Evolutionary conservation across 2,329 filamentous ascomycete species (phyloP).

Genomic region (Emergomyces pasteurianus): DNA sequence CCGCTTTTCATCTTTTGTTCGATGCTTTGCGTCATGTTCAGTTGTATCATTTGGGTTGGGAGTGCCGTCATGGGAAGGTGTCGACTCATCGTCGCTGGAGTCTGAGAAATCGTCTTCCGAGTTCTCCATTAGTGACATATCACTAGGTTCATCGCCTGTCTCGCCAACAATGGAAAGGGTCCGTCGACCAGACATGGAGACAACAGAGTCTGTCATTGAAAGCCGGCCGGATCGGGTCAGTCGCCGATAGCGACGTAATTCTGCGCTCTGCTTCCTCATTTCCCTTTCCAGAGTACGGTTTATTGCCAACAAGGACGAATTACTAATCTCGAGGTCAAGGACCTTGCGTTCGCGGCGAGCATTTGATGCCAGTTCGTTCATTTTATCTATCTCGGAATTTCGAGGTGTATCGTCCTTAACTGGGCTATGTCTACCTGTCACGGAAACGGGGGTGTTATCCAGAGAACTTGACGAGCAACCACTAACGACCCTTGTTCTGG

Average conservation of each 20-base stretch:
- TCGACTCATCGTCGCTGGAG: slow-evolving; percentile 26
- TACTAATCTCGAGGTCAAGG: slow-evolving; percentile 90
- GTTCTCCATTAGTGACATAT: slow-evolving; percentile 17
- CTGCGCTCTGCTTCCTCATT: slow-evolving; percentile 78
- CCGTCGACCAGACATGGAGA: slow-evolving; percentile 35
- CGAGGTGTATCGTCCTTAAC: slow-evolving; percentile 6
- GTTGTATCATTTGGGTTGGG: slow-evolving; percentile 23
- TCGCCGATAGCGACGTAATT: slow-evolving; percentile 75
- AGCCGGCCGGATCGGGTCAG: slow-evolving; percentile 70
- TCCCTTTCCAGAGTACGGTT: slow-evolving; percentile 87
- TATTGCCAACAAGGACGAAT: slow-evolving; percentile 87
- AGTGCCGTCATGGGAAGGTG: slow-evolving; percentile 26
- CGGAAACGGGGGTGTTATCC: slow-evolving; percentile 5
- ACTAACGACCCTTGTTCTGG: slow-evolving; percentile 2
- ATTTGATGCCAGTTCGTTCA: slow-evolving; percentile 71
- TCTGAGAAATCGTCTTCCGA: slow-evolving; percentile 29
- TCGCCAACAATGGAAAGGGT: slow-evolving; percentile 37
- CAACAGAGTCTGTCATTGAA: slow-evolving; percentile 41
- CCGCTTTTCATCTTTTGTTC: slow-evolving; percentile 67
- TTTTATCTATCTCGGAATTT: slow-evolving; percentile 12
- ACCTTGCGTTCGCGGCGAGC: slow-evolving; percentile 89
- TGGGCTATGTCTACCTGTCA: slow-evolving; percentile 3
- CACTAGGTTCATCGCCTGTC: slow-evolving; percentile 24
- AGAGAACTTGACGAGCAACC: slow-evolving; percentile 5
- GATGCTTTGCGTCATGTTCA: slow-evolving; percentile 38